Base-by-base conservation (phyloP, 140 eudicot species). In the Bidens hawaiensis region DNA sequence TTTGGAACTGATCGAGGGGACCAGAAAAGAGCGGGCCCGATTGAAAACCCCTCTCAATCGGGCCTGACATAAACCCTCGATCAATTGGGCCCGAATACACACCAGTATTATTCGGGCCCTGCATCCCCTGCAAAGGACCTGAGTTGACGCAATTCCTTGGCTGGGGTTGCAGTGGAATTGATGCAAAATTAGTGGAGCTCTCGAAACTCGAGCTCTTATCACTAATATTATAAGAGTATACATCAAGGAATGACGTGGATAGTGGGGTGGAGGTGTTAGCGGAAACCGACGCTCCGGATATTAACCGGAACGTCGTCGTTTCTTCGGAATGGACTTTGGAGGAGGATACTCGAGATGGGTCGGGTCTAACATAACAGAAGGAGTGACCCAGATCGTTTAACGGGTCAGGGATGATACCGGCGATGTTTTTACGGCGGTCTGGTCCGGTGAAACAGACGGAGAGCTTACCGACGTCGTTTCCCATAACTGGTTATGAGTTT, bases 381-480 rank as follows among this genome's bases (percentile, higher is more conserved):
- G 57, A 50, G 57, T 50, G 57, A 50, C 57, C 57, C 16, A 50
- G 57, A 23, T 50, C 57, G 31, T 50, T 50, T 19, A 19, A 5
- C 3, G 54, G 54, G 54, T 48, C 54, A n/a, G 57, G 23, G 31
- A 50, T 50, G 15, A 50, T 17, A 11, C 10, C 30, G 16, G 57
- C 16, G 6, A 12, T 3, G 16, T 50, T 6, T 23, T 22, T 50
- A n/a, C 57, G 16, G 31, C 57, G 57, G 15, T 22, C 31, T 10
- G 28, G 4, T 50, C 31, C 31, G 30, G 57, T 50, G 57, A 50
- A 50, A 23, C 57, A 50, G 31, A 50, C 3, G 10, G 57, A 3
- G 5, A 50, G 57, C 28, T 50, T 50, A 3, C 57, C 57, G 31
- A 50, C 30, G 2, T 50, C 57, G 30, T 50, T 50, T 50, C 57